phyloP scores from a whole-genome alignment of 768 basidiomycete genomes.

The Amanita pseudoporphyria region DNA sequence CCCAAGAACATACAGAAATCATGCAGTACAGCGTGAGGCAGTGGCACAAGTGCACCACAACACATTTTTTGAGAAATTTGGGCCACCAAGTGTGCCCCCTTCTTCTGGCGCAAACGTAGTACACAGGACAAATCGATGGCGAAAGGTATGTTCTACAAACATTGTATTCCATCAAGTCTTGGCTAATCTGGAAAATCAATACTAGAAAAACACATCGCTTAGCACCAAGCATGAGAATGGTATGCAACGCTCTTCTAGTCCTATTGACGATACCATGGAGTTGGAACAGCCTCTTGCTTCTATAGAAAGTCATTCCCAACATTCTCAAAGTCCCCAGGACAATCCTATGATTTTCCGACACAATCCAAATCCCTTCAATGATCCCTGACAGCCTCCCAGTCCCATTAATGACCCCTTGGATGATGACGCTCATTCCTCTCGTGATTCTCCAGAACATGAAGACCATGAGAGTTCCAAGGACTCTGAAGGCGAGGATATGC shows the following conservation, averaged over 20 bases:
- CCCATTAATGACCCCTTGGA: not conserved
- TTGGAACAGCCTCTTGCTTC: not conserved
- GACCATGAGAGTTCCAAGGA: no score
- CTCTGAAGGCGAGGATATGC: no score
- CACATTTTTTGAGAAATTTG: no score
- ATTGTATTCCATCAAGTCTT: not conserved
- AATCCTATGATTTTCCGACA: not conserved
- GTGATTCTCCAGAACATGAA: no score
- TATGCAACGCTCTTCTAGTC: not conserved
- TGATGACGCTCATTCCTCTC: no score
- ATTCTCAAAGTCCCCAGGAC: not conserved
- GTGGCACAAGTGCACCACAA: no score
- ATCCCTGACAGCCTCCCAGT: not conserved
- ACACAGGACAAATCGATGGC: no score
- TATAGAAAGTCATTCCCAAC: not conserved
- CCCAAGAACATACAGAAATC: no score
- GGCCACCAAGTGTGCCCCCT: no score
- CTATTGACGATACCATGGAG: not conserved
- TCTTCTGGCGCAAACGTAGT: no score
- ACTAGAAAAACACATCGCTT: not conserved
- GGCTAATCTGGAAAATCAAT: not conserved
- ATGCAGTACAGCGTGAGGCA: no score
- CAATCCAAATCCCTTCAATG: not conserved
- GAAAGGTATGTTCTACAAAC: not conserved
- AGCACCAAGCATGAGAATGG: not conserved